These are phyloP conservation scores for Phallus indusiatus DNA, from an alignment of 768 basidiomycete species.

Conservation along the genomic window DNA sequence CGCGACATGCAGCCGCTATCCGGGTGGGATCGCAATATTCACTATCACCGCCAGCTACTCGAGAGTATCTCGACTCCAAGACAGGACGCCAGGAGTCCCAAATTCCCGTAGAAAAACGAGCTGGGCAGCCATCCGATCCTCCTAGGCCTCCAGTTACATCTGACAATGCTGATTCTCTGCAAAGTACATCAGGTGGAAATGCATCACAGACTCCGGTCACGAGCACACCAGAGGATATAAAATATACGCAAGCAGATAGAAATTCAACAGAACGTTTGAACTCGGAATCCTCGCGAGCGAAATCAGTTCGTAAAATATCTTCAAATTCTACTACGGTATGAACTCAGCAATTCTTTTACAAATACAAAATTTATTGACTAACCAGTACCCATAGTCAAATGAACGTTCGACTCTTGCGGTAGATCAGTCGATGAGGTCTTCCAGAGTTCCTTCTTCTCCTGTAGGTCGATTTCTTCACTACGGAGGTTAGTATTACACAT, in stretches of 20 bases:
- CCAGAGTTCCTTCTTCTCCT: slow-evolving; percentile 84
- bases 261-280: no score
- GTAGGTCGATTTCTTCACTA: slow-evolving; percentile 90
- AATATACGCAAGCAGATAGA: no score
- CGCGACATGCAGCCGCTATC: slow-evolving; percentile 53
- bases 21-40: slow-evolving; percentile 29
- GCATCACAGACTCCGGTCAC: no score
- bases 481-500: slow-evolving; percentile 45
- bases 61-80: neutral
- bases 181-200: no score
- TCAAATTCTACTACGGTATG: neutral
- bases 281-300: no score
- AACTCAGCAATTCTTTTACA: neutral
- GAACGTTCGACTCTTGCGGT: neutral
- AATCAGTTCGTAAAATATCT: neutral
- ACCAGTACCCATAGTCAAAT: neutral
- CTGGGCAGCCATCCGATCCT: slow-evolving; percentile 16
- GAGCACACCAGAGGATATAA: no score
- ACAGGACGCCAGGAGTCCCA: neutral
- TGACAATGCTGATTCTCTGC: no score
- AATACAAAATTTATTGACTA: slow-evolving; percentile 15
- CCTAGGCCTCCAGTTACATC: neutral
- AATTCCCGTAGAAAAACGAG: neutral
- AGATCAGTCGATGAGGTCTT: slow-evolving; percentile 44
- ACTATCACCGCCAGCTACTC: neutral